Conservation (phyloP, 2,329 filamentous ascomycete species). For the Fusarium tjaetaba region DNA sequence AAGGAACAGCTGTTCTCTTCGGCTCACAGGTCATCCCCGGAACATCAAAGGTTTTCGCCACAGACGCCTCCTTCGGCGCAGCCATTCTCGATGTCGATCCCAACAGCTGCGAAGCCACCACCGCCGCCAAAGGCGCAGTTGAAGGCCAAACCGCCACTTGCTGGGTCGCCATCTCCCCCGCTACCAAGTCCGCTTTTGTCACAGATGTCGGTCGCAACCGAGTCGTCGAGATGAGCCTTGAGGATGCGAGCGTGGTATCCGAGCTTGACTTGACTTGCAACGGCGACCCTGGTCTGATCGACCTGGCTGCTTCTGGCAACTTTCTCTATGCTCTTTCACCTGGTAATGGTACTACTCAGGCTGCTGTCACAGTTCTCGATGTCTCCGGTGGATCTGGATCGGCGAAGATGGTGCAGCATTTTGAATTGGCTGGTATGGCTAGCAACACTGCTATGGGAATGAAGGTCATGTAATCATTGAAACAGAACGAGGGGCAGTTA, state of each 20-base stretch:
- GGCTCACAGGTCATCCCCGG: slow-evolving; percentile 60
- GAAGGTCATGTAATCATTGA: neutral
- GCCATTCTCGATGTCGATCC: slow-evolving; percentile 57
- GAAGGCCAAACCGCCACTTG: slow-evolving; percentile 65
- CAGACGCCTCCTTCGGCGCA: slow-evolving; percentile 68
- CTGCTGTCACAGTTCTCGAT: slow-evolving; percentile 53
- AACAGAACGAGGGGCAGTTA: neutral
- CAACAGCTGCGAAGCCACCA: slow-evolving; percentile 43
- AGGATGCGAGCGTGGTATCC: slow-evolving; percentile 58
- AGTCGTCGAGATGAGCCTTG: slow-evolving; percentile 65
- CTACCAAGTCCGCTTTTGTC: slow-evolving; percentile 64
- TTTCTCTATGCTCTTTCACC: slow-evolving; percentile 68
- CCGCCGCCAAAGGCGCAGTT: slow-evolving; percentile 54
- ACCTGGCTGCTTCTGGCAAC: slow-evolving; percentile 61
- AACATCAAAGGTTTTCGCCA: slow-evolving; percentile 59
- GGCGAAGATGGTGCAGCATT: slow-evolving; percentile 47
- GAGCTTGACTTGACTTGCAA: slow-evolving; percentile 54
- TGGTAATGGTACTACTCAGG: slow-evolving; percentile 56
- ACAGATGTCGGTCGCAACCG: slow-evolving; percentile 63
- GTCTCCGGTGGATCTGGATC: slow-evolving; percentile 25
- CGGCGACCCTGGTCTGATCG: slow-evolving; percentile 64
- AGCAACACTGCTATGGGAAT: slow-evolving; percentile 14
- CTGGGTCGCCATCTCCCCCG: slow-evolving; percentile 63
- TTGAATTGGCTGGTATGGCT: slow-evolving; percentile 39
- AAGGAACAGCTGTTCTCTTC: slow-evolving; percentile 67